Base-by-base conservation (phyloP, 2,329 filamentous ascomycete genomes). In the Stylonectria norvegica region DNA sequence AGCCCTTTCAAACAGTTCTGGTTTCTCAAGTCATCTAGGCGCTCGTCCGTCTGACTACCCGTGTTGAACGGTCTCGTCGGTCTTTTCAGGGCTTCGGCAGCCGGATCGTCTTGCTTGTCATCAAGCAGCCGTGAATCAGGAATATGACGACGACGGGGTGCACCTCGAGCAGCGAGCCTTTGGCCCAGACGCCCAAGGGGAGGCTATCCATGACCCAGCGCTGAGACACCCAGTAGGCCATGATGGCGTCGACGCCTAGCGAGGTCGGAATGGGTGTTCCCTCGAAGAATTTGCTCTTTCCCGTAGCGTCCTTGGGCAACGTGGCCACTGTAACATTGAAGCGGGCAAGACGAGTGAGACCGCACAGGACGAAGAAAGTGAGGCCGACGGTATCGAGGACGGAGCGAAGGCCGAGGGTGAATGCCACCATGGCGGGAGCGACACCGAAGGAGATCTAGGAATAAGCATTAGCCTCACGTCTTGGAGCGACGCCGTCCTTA, bases 231-330 rank as follows among this genome's bases (percentile, higher is more conserved):
- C 89, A 97, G 68, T 85, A 95, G 20, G 85, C 87, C 87, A 97
- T 95, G 42, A 95, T 57, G 11, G 75, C 80, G 47, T 88, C 89
- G 53, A 95, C 81, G 2, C 76, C 83, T 17, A 97, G 72, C 17
- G 86, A 90, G 3, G 89, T 97, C 1, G 93, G 93, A 57, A 97
- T 96, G 1, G 93, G 93, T 0, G 91, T 95, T 55, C 93, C 93
- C 69, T 98, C 93, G 56, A 98, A 98, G 70, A 95, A 98, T 60
- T 86, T 79, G 44, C 86, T 89, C 71, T 98, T 98, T 54, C 93
- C 93, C 0, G 78, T 80, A 34, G 82, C 85, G 63, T 98, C 93
- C 69, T 97, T 96, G 48, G 93, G 93, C 10, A 98, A 79, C 53
- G 84, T 82, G 23, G 83, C 77, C 25, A 93, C 90, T 9, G 93